Base-by-base conservation (phyloP, 805 yeast genomes). In the Candida rishiriensis region DNA sequence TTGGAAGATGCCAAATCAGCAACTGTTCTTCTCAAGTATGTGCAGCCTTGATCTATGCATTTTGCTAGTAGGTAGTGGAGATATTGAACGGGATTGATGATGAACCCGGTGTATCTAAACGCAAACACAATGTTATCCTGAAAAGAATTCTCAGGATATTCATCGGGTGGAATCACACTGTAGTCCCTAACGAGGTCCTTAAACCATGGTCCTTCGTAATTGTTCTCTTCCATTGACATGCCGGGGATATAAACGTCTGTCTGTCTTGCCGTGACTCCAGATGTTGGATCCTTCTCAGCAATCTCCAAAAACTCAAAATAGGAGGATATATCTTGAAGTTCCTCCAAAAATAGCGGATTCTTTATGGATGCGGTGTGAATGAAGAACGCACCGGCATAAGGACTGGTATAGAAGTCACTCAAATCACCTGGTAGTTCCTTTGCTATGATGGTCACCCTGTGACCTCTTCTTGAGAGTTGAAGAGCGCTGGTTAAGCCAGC, bases 41-140 rank as follows among this genome's bases (percentile, higher is more conserved):
- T 51, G 16, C 78, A 78, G 3, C 88, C 87, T 11, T 62, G 44
- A 17, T 60, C 66, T 31, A 70, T 57, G 39, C 79, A 66, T 50
- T 71, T 66, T 38, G 69, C 65, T 28, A 75, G 60, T 34, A 83
- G 61, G 57, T 69, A 83, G 35, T 75, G 65, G 40, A 81, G 63
- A 55, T 83, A 83, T 16, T 75, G 69, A 5, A 78, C 74, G 8
- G 81, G 79, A 13, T 83, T 70, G 40, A 83, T 71, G 26, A 83
- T 79, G 76, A 82, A 83, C 0, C 88, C 75, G 36, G 65, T 64
- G 57, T 83, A 84, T 33, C 62, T 59, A 33, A 74, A 71, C 3
- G 81, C 86, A 50, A 75, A 70, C 1, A 56, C 64, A 37, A 57
- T 55, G 17, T 56, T 56, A 39, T 57, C 69, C 65, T 6, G 43